A percentile compares a stretch with the other conserved stretches of the same genome.
Evolutionary conservation across 2,329 filamentous ascomycete species (phyloP).

Genomic region (Fusarium aywerte): DNA sequence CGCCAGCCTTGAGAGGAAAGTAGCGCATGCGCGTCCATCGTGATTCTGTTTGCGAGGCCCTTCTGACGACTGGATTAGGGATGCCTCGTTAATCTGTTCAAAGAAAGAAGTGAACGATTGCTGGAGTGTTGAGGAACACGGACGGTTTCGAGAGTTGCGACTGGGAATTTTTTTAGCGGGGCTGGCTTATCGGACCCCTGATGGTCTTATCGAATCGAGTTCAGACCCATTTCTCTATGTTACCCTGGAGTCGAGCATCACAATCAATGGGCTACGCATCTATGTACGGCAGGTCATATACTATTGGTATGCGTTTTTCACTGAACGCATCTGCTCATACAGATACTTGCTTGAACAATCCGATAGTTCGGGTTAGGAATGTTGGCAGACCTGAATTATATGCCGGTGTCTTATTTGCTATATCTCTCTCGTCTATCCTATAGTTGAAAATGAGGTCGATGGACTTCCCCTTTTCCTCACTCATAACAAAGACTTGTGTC

Average conservation of each 20-base stretch:
- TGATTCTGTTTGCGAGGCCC: not conserved
- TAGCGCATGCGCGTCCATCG: constrained; percentile 86
- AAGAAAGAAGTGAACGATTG: constrained; percentile 1
- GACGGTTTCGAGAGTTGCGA: constrained; percentile 4
- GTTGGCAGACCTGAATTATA: no score
- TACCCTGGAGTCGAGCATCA: not conserved
- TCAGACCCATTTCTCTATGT: not conserved
- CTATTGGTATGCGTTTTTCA: not conserved
- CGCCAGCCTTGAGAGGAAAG: constrained; percentile 90
- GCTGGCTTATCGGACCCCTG: constrained; percentile 40
- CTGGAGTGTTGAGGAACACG: constrained; percentile 1
- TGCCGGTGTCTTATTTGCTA: no score
- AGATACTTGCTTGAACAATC: no score
- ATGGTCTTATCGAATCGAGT: constrained; percentile 38
- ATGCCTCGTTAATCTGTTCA: not conserved
- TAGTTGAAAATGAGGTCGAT: no score
- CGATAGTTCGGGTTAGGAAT: no score
- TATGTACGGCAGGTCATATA: not conserved
- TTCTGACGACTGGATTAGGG: not conserved
- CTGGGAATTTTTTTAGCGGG: constrained; percentile 47
- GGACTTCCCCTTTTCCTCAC: not conserved
- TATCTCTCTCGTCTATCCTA: no score
- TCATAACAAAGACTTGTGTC: not conserved
- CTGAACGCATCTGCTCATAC: no score
- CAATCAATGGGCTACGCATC: not conserved